Evolutionary conservation across 2,329 filamentous ascomycete genomes (phyloP), one percentile per base, ranked within the genome.

Genomic region (Zelopaecilomyces penicillatus): DNA sequence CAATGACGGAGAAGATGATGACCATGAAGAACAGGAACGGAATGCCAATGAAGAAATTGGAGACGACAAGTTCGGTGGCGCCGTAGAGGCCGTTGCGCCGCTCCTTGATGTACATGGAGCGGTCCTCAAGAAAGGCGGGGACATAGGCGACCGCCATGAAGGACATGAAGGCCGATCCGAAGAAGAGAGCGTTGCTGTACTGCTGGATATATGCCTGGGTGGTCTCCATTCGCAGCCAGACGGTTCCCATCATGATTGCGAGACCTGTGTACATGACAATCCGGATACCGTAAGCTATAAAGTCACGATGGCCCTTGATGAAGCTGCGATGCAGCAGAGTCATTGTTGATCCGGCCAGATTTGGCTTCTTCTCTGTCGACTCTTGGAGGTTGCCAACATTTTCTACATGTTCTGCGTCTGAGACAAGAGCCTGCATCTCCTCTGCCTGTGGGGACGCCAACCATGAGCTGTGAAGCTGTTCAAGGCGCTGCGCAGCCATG

Each of bases 131-230:
- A 30, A 83, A 93, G 0, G 85, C 78, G 0, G 88, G 88, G 3
- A 93, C 85, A 61, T 94, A 94, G 0, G 88, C 88, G 1, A 94
- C 82, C 0, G 83, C 82, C 83, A 87, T 87, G 65, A 87, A 87
- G 35, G 79, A 83, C 79, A 87, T 85, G 64, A 87, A 87, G 2
- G 83, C 83, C 0, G 75, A 78, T 11, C 83, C 80, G 55, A 85
- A 86, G 70, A 85, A 84, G 42, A 94, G 85, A 39, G 86, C 85
- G 60, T 94, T 95, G 62, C 82, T 87, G 55, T 87, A 85, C 0
- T 87, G 80, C 55, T 87, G 83, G 53, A 95, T 91, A 47, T 84
- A 83, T 45, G 74, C 68, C 59, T 94, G 87, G 0, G 73, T 67
- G 0, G 82, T 73, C 4, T 74, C 66, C 3, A 95, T 71, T 5